Conservation (phyloP, 495 filamentous ascomycete species). For the Aspergillus panamensis region DNA sequence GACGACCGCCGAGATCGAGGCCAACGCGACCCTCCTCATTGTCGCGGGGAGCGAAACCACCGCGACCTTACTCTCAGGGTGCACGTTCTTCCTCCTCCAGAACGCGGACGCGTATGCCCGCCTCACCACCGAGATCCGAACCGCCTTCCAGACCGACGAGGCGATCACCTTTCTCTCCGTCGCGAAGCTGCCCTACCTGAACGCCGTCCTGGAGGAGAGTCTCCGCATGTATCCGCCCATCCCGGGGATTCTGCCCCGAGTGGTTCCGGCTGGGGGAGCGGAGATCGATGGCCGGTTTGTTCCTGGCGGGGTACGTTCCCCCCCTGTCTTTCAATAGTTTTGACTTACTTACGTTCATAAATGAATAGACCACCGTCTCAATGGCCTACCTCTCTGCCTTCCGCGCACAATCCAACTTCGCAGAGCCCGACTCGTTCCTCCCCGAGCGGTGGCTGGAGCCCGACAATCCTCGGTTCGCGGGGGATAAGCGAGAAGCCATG, state of each 20-base stretch:
- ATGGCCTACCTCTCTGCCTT: constrained; percentile 35
- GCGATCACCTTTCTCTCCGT: constrained; percentile 47
- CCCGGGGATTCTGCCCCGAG: constrained; percentile 25
- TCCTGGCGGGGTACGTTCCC: constrained; percentile 11
- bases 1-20: background rate
- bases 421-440: constrained; percentile 33
- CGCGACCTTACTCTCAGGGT: constrained; percentile 49
- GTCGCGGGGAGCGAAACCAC: constrained; percentile 56
- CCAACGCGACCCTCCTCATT: constrained; percentile 21
- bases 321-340: background rate
- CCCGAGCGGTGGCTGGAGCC: constrained; percentile 47
- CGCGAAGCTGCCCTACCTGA: constrained; percentile 30
- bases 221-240: constrained; percentile 44
- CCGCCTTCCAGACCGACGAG: constrained; percentile 30
- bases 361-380: constrained; percentile 20
- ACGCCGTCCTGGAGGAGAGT: constrained; percentile 42
- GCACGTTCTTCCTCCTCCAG: constrained; percentile 48
- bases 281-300: constrained; percentile 31
- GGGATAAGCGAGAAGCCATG: constrained; percentile 35
- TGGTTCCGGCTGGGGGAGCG: constrained; percentile 32
- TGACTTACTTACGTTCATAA: no score
- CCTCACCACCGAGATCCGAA: constrained; percentile 44
- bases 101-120: constrained; percentile 35
- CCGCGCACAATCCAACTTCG: constrained; percentile 34
- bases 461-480: constrained; percentile 24